Evolutionary conservation across 805 yeast genomes (phyloP).

Genomic region (Ogataea angusta): DNA sequence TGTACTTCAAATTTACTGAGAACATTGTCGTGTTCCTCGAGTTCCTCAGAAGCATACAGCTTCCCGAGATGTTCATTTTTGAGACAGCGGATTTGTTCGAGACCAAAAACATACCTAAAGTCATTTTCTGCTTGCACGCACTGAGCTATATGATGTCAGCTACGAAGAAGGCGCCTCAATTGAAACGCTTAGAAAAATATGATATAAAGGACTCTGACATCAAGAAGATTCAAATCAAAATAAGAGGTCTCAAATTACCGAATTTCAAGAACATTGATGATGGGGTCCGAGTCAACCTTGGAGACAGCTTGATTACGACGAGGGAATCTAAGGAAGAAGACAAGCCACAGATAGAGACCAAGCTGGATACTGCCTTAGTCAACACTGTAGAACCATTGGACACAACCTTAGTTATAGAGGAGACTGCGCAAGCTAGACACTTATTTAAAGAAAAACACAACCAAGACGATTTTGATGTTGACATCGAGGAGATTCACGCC

Average conservation of each 20-base stretch:
- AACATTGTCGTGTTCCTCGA: slow-evolving; percentile 82
- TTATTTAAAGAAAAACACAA: slow-evolving; percentile 19
- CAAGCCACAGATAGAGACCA: too few relatives aligned
- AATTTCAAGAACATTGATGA: slow-evolving; percentile 55
- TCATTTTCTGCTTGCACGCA: slow-evolving; percentile 90
- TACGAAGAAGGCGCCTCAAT: slow-evolving; percentile 54
- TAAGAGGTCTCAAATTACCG: slow-evolving; percentile 67
- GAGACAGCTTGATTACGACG: slow-evolving; percentile 15
- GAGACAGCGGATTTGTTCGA: slow-evolving; percentile 93
- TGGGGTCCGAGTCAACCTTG: slow-evolving; percentile 33
- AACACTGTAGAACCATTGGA: neutral
- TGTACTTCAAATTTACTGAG: slow-evolving; percentile 89
- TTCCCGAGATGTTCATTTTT: slow-evolving; percentile 86
- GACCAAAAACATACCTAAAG: slow-evolving; percentile 87
- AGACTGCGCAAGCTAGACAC: slow-evolving; percentile 24
- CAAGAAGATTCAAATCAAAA: slow-evolving; percentile 62
- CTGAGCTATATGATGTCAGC: slow-evolving; percentile 68
- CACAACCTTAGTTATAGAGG: slow-evolving; percentile 5
- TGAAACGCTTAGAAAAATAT: slow-evolving; percentile 58
- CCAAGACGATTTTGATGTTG: slow-evolving; percentile 14
- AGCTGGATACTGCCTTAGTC: neutral
- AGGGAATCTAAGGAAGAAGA: neutral
- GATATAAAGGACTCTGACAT: slow-evolving; percentile 69
- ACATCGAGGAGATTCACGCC: slow-evolving; percentile 30
- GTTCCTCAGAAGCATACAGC: slow-evolving; percentile 61